These are phyloP conservation scores for Triticum timopheevii DNA, from an alignment of 176 grass and related monocot genomes.

Conservation along the genomic window DNA sequence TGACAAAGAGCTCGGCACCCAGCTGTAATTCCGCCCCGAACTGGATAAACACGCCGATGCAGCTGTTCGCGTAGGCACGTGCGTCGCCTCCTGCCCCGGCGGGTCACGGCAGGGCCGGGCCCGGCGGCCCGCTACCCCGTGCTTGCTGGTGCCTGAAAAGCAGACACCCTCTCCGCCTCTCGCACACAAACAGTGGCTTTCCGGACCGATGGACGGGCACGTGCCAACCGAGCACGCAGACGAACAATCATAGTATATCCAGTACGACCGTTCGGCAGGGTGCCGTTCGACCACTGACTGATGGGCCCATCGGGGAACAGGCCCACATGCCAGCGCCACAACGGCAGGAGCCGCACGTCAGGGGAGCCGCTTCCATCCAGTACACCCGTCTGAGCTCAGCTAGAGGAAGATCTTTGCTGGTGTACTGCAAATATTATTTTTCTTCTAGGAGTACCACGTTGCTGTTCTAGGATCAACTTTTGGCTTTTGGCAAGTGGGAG, in stretches of 20 bases:
- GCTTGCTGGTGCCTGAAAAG: constrained; percentile 7
- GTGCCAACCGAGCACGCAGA: background rate
- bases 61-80: background rate
- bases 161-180: background rate
- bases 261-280: no score
- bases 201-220: background rate
- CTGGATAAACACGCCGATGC: background rate
- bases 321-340: no score
- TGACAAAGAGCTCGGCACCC: no score
- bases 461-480: background rate
- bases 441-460: background rate
- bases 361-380: no score
- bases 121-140: background rate
- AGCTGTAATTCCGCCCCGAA: background rate
- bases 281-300: no score
- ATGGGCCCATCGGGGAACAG: no score
- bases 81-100: background rate
- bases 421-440: constrained; percentile 8
- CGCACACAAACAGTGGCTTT: background rate
- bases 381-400: background rate
- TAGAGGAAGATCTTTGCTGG: background rate
- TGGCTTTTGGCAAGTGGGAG: background rate
- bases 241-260: background rate
- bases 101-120: background rate
- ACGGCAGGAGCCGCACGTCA: no score